Percentiles rank a stretch among this genome's conserved stretches.
These are phyloP conservation scores for Pseudogymnoascus sp. DNA, from an alignment of 2,329 filamentous ascomycete genomes.

Conservation along the genomic window DNA sequence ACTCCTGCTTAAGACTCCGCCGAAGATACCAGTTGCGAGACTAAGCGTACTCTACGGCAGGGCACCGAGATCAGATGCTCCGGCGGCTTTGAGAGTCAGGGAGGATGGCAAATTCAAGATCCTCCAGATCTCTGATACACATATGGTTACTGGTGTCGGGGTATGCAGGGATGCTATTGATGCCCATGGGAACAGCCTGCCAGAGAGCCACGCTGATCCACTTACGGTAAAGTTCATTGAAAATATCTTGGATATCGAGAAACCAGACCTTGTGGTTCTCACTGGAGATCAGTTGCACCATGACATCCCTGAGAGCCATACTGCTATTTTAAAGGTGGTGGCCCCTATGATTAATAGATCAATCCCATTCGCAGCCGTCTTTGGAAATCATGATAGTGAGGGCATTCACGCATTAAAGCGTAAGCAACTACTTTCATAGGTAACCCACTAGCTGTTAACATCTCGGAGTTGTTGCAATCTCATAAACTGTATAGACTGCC, in stretches of 20 bases:
- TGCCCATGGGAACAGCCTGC: slow-evolving; percentile 33
- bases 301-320: slow-evolving; percentile 69
- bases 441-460: slow-evolving; percentile 16
- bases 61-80: background rate
- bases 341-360: slow-evolving; percentile 72
- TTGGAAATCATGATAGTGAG: slow-evolving; percentile 95
- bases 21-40: slow-evolving; percentile 29
- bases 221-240: slow-evolving; percentile 81
- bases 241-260: slow-evolving; percentile 79
- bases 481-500: slow-evolving; percentile 9
- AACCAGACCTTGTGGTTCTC: slow-evolving; percentile 80
- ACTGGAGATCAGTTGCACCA: slow-evolving; percentile 93
- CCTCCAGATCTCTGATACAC: slow-evolving; percentile 29
- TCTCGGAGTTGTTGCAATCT: slow-evolving; percentile 15
- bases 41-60: slow-evolving; percentile 26
- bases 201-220: slow-evolving; percentile 79
- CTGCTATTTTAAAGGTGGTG: slow-evolving; percentile 80
- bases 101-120: background rate
- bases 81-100: background rate
- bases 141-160: slow-evolving; percentile 81
- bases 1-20: slow-evolving; percentile 28
- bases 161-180: slow-evolving; percentile 70
- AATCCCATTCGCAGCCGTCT: slow-evolving; percentile 85
- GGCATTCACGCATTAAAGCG: slow-evolving; percentile 36
- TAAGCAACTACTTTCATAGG: slow-evolving; percentile 25